Percentiles rank a stretch among this genome's conserved stretches.
phyloP scores from a whole-genome alignment of 257 asterid species.

The Solanum pennellii region DNA sequence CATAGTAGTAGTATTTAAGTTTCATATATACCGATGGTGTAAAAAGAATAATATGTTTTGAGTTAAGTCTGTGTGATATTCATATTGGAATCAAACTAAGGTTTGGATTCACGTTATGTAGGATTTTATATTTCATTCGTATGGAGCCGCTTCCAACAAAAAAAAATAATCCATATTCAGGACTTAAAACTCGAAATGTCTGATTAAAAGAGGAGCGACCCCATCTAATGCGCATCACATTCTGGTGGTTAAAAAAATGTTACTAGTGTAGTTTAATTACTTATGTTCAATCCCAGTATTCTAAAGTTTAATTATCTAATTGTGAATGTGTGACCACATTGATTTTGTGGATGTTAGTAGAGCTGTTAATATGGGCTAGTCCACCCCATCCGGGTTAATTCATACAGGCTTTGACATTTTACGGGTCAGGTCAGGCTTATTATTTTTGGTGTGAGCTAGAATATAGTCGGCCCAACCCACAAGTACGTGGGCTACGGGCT shows the following conservation, averaged over 20 bases:
- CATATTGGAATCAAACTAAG: rapidly evolving
- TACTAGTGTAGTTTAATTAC: background rate
- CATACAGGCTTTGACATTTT: too few species aligned
- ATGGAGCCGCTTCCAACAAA: rapidly evolving
- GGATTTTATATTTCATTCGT: rapidly evolving
- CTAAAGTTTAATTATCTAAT: background rate
- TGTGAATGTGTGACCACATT: background rate
- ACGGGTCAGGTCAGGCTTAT: rapidly evolving
- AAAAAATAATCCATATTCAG: too few species aligned
- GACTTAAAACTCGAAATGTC: rapidly evolving
- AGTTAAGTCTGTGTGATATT: background rate
- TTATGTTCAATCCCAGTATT: background rate
- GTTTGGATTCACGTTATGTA: background rate
- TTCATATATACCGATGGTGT: background rate
- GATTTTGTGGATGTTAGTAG: background rate
- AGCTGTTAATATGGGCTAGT: too few species aligned
- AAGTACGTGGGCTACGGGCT: too few species aligned
- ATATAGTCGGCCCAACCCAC: too few species aligned
- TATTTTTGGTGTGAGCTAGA: too few species aligned
- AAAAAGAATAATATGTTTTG: background rate
- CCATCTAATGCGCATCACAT: background rate
- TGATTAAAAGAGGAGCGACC: rapidly evolving
- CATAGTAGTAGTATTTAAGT: background rate
- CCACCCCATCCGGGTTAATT: rapidly evolving
- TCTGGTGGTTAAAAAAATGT: background rate